A percentile compares a stretch with the other conserved stretches of the same genome.
Conservation (phyloP, 2,329 filamentous ascomycete species). For the Cordyceps sp. region DNA sequence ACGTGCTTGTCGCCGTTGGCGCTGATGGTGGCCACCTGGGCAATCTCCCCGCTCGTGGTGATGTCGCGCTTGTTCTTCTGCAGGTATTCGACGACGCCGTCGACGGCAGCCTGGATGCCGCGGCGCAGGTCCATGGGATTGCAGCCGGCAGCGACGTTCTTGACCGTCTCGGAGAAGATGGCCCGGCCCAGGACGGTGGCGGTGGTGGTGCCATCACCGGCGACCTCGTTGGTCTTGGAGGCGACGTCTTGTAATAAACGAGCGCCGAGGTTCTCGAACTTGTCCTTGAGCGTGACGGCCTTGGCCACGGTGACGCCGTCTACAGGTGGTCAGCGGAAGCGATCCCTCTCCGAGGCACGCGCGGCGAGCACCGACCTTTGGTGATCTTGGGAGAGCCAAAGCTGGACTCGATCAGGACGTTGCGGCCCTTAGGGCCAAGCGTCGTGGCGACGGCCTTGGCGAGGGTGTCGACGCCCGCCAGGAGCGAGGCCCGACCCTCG, state of each 20-base stretch:
- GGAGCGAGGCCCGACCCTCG: constrained; percentile 73
- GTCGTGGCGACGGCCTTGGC: constrained; percentile 93
- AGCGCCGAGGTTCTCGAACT: constrained; percentile 98
- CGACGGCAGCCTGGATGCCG: constrained; percentile 91
- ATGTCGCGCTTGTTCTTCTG: constrained; percentile 96
- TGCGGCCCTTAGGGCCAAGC: constrained; percentile 92
- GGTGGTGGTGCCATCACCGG: constrained; percentile 96
- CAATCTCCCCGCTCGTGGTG: constrained; percentile 91
- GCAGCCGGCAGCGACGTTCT: constrained; percentile 98
- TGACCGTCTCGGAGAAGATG: constrained; percentile 99
- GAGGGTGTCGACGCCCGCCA: constrained; percentile 91
- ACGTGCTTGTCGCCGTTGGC: constrained; percentile 95
- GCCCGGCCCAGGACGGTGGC: constrained; percentile 92
- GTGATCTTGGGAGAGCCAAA: constrained; percentile 99
- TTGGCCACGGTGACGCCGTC: constrained; percentile 82
- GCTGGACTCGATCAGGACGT: constrained; percentile 95
- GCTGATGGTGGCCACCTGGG: constrained; percentile 94
- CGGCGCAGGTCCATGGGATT: constrained; percentile 98
- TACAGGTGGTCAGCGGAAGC: constrained; percentile 14
- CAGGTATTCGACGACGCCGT: constrained; percentile 85
- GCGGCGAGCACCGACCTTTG: constrained; percentile 52
- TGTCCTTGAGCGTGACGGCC: constrained; percentile 88
- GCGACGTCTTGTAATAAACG: constrained; percentile 94
- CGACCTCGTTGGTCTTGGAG: constrained; percentile 97
- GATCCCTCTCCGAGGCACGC: not conserved